These are phyloP conservation scores for Westerdykella sp. DNA, from an alignment of 2,329 filamentous ascomycete genomes.

Conservation along the genomic window DNA sequence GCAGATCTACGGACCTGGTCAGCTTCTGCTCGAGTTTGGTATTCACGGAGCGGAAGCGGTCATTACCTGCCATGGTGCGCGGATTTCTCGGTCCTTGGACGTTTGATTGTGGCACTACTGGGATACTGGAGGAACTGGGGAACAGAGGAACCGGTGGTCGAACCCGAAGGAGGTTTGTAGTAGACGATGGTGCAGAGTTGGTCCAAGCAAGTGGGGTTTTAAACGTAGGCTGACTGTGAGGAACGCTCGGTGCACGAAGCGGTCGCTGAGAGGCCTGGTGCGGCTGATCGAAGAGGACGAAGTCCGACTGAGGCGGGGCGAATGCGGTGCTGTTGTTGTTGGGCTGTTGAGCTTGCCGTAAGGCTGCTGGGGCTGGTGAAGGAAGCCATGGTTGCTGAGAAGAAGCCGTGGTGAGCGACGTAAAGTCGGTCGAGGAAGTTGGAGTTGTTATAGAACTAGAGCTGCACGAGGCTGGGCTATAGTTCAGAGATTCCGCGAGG, in stretches of 20 bases:
- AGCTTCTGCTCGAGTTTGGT: slow-evolving; percentile 14
- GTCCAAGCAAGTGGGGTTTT: slow-evolving; percentile 60
- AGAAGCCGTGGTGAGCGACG: slow-evolving; percentile 80
- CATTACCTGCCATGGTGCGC: slow-evolving; percentile 37
- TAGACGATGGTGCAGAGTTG: slow-evolving; percentile 58
- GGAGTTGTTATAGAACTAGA: slow-evolving; percentile 52
- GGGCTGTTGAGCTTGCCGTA: slow-evolving; percentile 45
- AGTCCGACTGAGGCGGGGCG: slow-evolving; percentile 59
- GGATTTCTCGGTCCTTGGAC: slow-evolving; percentile 11
- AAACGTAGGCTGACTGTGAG: slow-evolving; percentile 53
- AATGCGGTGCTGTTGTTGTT: slow-evolving; percentile 33
- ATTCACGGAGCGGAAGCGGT: slow-evolving; percentile 8
- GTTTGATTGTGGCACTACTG: slow-evolving; percentile 37
- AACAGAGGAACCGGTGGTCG: slow-evolving; percentile 69
- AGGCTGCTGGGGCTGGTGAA: slow-evolving; percentile 52
- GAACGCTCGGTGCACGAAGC: slow-evolving; percentile 48
- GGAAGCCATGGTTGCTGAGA: slow-evolving; percentile 69
- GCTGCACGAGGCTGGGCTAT: slow-evolving; percentile 55
- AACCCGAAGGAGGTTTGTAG: slow-evolving; percentile 46
- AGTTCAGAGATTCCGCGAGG: slow-evolving; percentile 55
- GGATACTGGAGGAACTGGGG: slow-evolving; percentile 51
- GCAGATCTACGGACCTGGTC: slow-evolving; percentile 30
- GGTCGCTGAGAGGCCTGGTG: slow-evolving; percentile 39
- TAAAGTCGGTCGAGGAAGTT: slow-evolving; percentile 60
- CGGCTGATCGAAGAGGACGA: slow-evolving; percentile 64